Evolutionary conservation across 331 rosid genomes (phyloP).

Genomic region (Dryas integrifolia): DNA sequence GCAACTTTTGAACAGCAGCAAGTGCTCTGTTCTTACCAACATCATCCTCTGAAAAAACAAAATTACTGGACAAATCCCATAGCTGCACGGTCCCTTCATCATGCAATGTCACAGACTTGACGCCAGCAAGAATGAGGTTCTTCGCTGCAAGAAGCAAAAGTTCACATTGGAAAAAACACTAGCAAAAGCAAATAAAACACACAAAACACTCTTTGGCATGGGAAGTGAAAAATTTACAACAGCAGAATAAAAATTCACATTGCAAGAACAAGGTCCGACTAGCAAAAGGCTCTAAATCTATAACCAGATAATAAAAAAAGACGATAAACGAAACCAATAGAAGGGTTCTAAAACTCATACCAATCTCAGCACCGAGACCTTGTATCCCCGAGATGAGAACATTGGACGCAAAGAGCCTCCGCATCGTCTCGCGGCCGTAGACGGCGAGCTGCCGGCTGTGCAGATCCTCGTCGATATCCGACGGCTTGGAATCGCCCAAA

Average conservation of each 20-base stretch:
- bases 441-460: slow-evolving; percentile 98
- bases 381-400: slow-evolving; percentile 83
- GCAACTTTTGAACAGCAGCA: slow-evolving; percentile 81
- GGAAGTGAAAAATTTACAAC: not conserved
- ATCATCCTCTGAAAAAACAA: slow-evolving; percentile 70
- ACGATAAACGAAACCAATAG: not conserved
- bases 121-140: slow-evolving; percentile 88
- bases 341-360: slow-evolving; percentile 23
- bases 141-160: slow-evolving; percentile 62
- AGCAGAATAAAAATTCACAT: not conserved
- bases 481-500: slow-evolving; percentile 47
- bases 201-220: not conserved
- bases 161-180: slow-evolving; percentile 11
- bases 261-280: not conserved
- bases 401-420: slow-evolving; percentile 73
- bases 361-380: slow-evolving; percentile 96
- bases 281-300: not conserved
- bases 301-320: not conserved
- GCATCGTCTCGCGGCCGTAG: slow-evolving; percentile 94
- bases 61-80: slow-evolving; percentile 86
- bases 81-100: slow-evolving; percentile 69
- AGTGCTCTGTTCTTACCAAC: slow-evolving; percentile 83
- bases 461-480: slow-evolving; percentile 87
- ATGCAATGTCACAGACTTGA: slow-evolving; percentile 76
- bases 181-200: not conserved